Conservation (phyloP, 768 basidiomycete genomes). For the Trametes cinnabarina region DNA sequence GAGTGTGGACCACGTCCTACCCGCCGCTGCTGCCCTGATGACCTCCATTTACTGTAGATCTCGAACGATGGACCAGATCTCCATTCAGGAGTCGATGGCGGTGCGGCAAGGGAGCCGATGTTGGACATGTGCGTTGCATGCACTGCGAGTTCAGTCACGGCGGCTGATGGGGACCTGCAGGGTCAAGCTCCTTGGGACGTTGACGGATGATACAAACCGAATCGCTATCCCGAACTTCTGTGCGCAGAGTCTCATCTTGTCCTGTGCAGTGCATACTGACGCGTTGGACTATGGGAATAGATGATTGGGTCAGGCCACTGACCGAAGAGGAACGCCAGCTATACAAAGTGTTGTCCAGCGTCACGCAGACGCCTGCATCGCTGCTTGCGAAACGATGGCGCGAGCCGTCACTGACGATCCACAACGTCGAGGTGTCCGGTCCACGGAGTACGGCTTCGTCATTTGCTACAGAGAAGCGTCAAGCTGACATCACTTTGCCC, state of each 20-base stretch:
- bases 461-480: not conserved
- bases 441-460: slow-evolving; percentile 57
- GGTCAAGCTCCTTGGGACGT: slow-evolving; percentile 72
- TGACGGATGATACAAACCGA: slow-evolving; percentile 55
- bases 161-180: slow-evolving; percentile 36
- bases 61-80: slow-evolving; percentile 72
- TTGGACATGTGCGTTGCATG: slow-evolving; percentile 68
- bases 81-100: slow-evolving; percentile 95
- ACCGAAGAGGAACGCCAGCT: slow-evolving; percentile 64
- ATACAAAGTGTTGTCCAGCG: slow-evolving; percentile 65
- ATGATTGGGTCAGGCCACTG: slow-evolving; percentile 72
- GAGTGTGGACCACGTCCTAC: slow-evolving; percentile 2
- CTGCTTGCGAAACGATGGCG: slow-evolving; percentile 81
- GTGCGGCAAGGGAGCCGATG: slow-evolving; percentile 86
- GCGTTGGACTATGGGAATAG: slow-evolving; percentile 35
- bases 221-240: slow-evolving; percentile 83
- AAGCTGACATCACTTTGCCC: not conserved
- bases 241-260: slow-evolving; percentile 44
- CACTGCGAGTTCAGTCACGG: not conserved
- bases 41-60: slow-evolving; percentile 48
- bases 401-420: slow-evolving; percentile 86
- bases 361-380: slow-evolving; percentile 66
- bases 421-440: slow-evolving; percentile 80
- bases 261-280: not conserved
- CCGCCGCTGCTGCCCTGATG: not conserved